Evolutionary conservation across 306 rosid genomes (phyloP), one percentile per base, ranked within the genome.

Genomic region (Prunus campanulata): DNA sequence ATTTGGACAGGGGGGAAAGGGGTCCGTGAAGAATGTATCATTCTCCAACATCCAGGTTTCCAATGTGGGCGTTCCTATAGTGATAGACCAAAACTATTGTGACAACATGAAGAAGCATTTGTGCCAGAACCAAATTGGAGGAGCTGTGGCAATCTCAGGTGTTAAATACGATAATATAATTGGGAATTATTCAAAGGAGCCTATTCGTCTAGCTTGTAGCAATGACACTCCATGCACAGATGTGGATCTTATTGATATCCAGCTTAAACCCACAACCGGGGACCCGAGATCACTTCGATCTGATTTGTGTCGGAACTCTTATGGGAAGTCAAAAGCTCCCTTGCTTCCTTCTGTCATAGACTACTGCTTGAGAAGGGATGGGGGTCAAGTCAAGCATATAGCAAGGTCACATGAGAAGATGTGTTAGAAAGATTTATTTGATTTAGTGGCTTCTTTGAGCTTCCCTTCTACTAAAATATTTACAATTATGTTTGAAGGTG

Each of bases 51-150:
- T 95, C 63, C 90, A 87, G 81, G 89, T 90, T 3, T 77, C 85
- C 11, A 85, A 90, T 55, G 97, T 92, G n/a, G 87, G 84, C 83
- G 81, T 63, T 55, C 98, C 98, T 9, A 82, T 95, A 7, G 72
- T 85, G 83, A 89, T 95, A 83, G 97, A 95, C 80, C 98, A 95
- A 70, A 90, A 81, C 84, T 92, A 95, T 9, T 92, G 98, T 81
- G 97, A 95, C 87, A 87, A 90, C 63, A 83, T 77, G n/a, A 59
- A 22, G 6, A 55, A 55, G 10, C 5, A 57, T 57, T 60, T 2
- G 0, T 90, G 97, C 96, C 88, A 89, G 89, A 95, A 95, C 87
- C 91, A 88, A 44, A 86, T 3, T 8, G 24, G 87, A 68, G 84
- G 76, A 66, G 86, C 92, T 0, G 90, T 95, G 78, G 85, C 66